Evolutionary conservation across 352 stramenopile species (phyloP), one percentile per base, ranked within the genome.

Genomic region (Globisporangium solare): DNA sequence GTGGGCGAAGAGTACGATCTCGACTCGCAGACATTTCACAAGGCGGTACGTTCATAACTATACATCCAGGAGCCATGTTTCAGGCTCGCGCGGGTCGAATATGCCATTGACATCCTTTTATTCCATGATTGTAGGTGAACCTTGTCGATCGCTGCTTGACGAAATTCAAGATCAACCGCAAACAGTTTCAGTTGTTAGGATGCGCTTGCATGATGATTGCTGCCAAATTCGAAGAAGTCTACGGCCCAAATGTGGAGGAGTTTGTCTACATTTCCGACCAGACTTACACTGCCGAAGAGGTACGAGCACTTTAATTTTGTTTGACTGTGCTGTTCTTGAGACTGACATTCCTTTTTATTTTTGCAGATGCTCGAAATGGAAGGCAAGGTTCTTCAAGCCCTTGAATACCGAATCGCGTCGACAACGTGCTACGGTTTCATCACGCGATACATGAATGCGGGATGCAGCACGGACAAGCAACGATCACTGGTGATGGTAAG

Each of bases 181-280:
- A 88, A 43, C 83, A 97, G 64, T 91, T 99, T 39, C 97, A 99
- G 67, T 74, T 99, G 7, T 76, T 99, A 24, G 97, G 95, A 37
- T 95, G 98, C 32, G 96, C 95, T 14, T 96, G 94, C 27, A 92
- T 99, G 59, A 91, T 98, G 54, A 83, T 99, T 57, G 95, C 96
- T 39, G 94, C 88, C 67, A 99, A 99, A 66, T 98, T 98, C 62
- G 96, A 99, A 75, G 97, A 99, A 69, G 96, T 98, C 17, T 97
- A 98, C 63, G 87, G 88, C 14, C 91, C 91, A 7, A 94, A 95
- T 48, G 76, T 92, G 51, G 82, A 94, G 50, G 97, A 99, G 56
- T 98, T 95, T 70, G 94, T 98, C 6, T 98, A 98, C 77, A 98
- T 99, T 58, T 98, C 93, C 2, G 95, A 99, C 68, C 80, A 97